Base-by-base conservation (phyloP, 78 protist species). In the Dictyostelium purpureum region DNA sequence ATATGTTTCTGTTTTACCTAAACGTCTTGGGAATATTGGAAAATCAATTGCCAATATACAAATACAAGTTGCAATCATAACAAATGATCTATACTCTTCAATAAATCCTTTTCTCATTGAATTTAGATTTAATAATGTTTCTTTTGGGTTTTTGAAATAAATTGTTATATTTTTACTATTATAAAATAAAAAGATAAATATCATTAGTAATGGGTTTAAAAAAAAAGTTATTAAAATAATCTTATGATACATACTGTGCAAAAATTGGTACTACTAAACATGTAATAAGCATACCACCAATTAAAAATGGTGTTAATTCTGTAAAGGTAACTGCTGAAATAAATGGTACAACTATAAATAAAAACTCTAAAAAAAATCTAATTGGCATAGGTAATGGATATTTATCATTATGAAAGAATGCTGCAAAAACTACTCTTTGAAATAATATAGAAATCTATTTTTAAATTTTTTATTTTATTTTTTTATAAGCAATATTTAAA, bases 31-130 rank as follows among this genome's bases (percentile, higher is more conserved):
- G 37, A 97, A 97, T 4, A 89, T 69, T 12, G 52, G 61, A 54
- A 97, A 97, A 57, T 97, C 99, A 24, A 97, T 95, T 26, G 96
- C 96, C 1, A 97, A 47, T n/a, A 96, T 96, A 78, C 93, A 71
- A 38, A 92, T 49, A 69, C 79, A 67, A 5, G 95, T 92, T 45
- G 93, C 88, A 16, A 82, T 19, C 95, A 83, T 91, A 16, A 92
- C 57, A 42, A 92, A 76, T 40, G 94, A 40, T 66, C 94, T 40
- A 54, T 79, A 76, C 45, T 90, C 94, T 49, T 79, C 89, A 35
- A 90, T 42, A 65, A 90, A 90, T 63, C 89, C 65, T 40, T 85
- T 85, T 74, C 92, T 70, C 69, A 66, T 65, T 43, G 80, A 45
- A 61, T 85, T 85, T 42, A 85, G 43, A 43, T 38, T 43, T 28